Evolutionary conservation across 352 stramenopile genomes (phyloP), one percentile per base, ranked within the genome.

Genomic region (Globisporangium echinulatum): DNA sequence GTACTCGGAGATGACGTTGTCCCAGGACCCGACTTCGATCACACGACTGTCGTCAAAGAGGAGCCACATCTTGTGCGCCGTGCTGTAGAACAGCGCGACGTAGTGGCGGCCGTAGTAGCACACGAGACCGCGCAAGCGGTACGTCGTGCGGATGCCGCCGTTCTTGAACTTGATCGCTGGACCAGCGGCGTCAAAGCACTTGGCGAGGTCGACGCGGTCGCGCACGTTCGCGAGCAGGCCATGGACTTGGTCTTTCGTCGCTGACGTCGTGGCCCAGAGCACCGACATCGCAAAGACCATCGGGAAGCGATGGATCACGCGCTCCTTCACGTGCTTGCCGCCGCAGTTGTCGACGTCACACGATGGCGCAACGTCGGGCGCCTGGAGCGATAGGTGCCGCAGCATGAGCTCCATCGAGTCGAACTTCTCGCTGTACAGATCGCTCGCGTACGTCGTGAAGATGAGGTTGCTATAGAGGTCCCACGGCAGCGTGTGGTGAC

Each of bases 81-180:
- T 94, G 58, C 74, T 88, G 75, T 91, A 92, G 52, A 94, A 94
- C 4, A 92, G 63, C 13, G 85, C 81, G 43, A 94, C 78, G 59
- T 94, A 94, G 61, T 94, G 85, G 4, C 72, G 76, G 1, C 85
- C 85, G 53, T 94, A 94, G 61, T 94, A 94, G 62, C 85, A 94
- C 38, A 94, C 85, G 62, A 94, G 87, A 4, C 85, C 85, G 11
- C 79, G 79, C 53, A 94, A 69, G 10, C 81, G 79, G 52, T 94
- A 94, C 11, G 81, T 89, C 17, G 79, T 88, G 39, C 81, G 77
- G 37, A 92, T 56, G 1, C 84, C 84, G 46, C 80, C 79, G 49
- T 83, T 85, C 58, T 82, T 82, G 53, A 90, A 87, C 52, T 75
- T 74, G 46, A 84, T 74, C n/a, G 82, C 80, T 2, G 82, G 78